A percentile compares a stretch with the other conserved stretches of the same genome.
These are phyloP conservation scores for Penicillium dipodomyicola DNA, from an alignment of 495 filamentous ascomycete genomes.

Conservation along the genomic window DNA sequence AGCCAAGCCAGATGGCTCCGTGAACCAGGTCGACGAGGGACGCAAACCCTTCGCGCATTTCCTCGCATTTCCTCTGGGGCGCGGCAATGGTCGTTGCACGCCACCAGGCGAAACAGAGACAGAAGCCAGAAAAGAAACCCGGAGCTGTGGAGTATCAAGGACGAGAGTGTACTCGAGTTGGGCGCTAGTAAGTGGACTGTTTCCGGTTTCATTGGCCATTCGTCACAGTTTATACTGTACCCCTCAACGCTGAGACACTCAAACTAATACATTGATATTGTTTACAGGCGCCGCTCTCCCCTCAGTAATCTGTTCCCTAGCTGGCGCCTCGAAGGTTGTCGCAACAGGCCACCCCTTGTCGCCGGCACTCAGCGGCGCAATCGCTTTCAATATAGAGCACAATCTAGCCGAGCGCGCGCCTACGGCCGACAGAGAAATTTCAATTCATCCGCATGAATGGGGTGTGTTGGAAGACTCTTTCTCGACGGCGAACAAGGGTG, in stretches of 20 bases:
- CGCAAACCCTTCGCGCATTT: constrained; percentile 75
- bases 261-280: constrained; percentile 23
- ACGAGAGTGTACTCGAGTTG: constrained; percentile 56
- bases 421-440: constrained; percentile 21
- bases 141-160: constrained; percentile 49
- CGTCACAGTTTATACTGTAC: not conserved
- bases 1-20: constrained; percentile 14
- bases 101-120: not conserved
- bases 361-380: constrained; percentile 56
- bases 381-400: constrained; percentile 57
- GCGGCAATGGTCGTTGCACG: constrained; percentile 65
- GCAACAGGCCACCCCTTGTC: constrained; percentile 79
- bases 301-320: constrained; percentile 63
- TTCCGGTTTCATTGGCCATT: not conserved
- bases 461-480: constrained; percentile 58
- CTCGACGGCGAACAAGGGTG: constrained; percentile 45
- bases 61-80: constrained; percentile 87
- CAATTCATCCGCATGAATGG: constrained; percentile 70
- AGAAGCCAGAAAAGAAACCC: constrained; percentile 12
- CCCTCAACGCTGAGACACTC: not conserved
- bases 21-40: constrained; percentile 48
- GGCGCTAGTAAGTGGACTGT: constrained; percentile 54
- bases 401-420: constrained; percentile 45
- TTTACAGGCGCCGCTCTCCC: constrained; percentile 65
- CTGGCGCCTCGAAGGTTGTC: constrained; percentile 60